A percentile compares a stretch with the other conserved stretches of the same genome.
Conservation (phyloP, 1,284 basidiomycete species). For the Schizophyllum amplum region DNA sequence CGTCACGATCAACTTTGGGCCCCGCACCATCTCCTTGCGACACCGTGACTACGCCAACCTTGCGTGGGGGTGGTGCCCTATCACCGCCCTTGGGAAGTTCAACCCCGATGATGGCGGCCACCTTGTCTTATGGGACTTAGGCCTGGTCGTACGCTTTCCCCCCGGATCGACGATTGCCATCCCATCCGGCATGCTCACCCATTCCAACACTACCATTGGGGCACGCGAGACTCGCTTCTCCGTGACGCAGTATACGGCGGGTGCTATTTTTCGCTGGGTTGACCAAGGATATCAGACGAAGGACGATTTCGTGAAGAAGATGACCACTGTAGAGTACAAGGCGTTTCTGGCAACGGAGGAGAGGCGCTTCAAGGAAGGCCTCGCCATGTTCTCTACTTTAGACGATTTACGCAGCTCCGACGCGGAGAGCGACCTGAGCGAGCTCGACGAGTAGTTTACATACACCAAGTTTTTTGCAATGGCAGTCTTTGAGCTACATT, state of each 20-base stretch:
- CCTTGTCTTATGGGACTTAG: background rate
- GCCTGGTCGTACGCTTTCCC: background rate
- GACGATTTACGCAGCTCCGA: no score
- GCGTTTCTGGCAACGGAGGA: no score
- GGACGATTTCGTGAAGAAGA: background rate
- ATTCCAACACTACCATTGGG: background rate
- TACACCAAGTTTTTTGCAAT: no score
- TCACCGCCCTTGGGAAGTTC: slow-evolving; percentile 1
- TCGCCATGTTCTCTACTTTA: no score
- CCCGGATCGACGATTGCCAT: background rate
- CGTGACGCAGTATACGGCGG: background rate
- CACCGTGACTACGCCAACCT: background rate
- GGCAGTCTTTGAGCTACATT: no score
- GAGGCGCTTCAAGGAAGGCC: no score
- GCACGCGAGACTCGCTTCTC: slow-evolving; percentile 2
- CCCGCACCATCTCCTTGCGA: background rate
- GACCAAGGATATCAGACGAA: background rate
- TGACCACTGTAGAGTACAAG: no score
- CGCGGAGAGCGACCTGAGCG: no score
- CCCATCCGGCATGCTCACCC: background rate
- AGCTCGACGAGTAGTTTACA: no score
- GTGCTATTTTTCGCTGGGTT: slow-evolving; percentile 4
- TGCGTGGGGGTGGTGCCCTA: slow-evolving; percentile 3
- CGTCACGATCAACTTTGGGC: slow-evolving; percentile 1
- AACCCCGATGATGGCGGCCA: background rate